Evolutionary conservation across 2,329 filamentous ascomycete species (phyloP), one percentile per base, ranked within the genome.

Genomic region (Mycosphaerelloides madeirae): DNA sequence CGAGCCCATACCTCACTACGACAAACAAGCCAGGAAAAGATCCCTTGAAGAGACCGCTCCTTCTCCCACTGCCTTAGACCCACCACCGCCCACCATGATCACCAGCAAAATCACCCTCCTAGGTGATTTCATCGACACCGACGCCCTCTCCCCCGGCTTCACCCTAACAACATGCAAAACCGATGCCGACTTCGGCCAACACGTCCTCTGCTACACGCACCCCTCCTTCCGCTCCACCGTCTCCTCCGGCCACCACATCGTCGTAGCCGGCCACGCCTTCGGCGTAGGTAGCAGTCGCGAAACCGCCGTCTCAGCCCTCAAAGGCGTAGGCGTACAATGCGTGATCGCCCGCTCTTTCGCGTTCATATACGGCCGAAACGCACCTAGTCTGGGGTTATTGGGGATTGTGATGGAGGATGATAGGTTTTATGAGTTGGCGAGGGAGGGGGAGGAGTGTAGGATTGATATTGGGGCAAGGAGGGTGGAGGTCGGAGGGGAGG

Each of bases 261-360:
- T 51, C 19, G 43, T 49, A 6, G 49, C 38, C 6, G 49, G 49
- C 18, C 40, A 39, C 19, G 49, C 38, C 4, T 48, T 48, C 9
- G 49, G 49, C 13, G 31, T 42, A 18, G 49, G 49, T 11, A 35
- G 22, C 5, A 41, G 38, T 34, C 45, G 49, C 8, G 49, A 46
- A 34, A 28, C 25, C 3, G 49, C 46, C 16, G 34, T 34, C 9
- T 15, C 29, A 7, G 49, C 46, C 2, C 37, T 52, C 8, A 48
- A 49, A 38, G 49, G 43, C 15, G 43, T 31, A 16, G 48, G 48
- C 11, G 38, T 47, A 6, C 13, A 41, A 29, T 31, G 29, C 29
- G 44, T 50, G 7, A 44, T 50, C 6, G 48, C 44, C 14, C 15
- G 37, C 12, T 46, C 41, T 3, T 47, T 47, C 19, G 36, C 48